A percentile compares a stretch with the other conserved stretches of the same genome.
phyloP scores from a whole-genome alignment of 371 early-diverging fungal genomes.

The Mortierella sp. region DNA sequence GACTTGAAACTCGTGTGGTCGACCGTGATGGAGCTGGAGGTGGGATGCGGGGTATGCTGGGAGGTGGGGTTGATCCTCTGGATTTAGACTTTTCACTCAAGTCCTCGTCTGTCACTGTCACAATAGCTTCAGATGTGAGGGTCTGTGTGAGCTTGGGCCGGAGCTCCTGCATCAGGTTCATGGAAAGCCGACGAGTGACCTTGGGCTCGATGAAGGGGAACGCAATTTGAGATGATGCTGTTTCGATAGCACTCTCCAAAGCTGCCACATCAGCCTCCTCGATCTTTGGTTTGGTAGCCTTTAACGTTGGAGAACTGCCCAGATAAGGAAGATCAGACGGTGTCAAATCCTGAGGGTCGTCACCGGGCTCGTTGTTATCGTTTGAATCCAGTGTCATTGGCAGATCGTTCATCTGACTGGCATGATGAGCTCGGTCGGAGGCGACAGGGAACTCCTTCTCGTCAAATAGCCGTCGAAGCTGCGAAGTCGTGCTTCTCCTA shows the following conservation, averaged over 20 bases:
- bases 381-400: conserved; percentile 48
- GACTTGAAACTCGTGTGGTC: conserved; percentile 39
- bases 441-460: conserved; percentile 57
- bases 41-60: conserved; percentile 27
- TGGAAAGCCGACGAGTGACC: conserved; percentile 65
- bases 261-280: conserved; percentile 50
- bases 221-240: conserved; percentile 41
- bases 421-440: conserved; percentile 43
- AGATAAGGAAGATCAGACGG: conserved; percentile 42
- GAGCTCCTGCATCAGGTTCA: conserved; percentile 70
- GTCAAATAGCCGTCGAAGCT: conserved; percentile 72
- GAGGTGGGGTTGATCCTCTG: conserved; percentile 4
- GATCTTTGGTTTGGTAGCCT: conserved; percentile 27
- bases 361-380: conserved; percentile 13
- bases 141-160: conserved; percentile 37
- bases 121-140: conserved; percentile 38
- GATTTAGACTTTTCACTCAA: conserved; percentile 20
- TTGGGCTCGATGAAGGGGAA: conserved; percentile 61
- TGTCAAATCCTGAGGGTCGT: conserved; percentile 16
- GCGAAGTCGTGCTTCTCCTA: conserved; percentile 70
- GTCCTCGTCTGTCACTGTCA: conserved; percentile 35
- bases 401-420: conserved; percentile 43
- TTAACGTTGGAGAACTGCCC: conserved; percentile 42
- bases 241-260: conserved; percentile 52
- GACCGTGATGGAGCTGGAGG: conserved; percentile 22